Conservation (phyloP, 2,329 filamentous ascomycete genomes). For the Beauveria australis region DNA sequence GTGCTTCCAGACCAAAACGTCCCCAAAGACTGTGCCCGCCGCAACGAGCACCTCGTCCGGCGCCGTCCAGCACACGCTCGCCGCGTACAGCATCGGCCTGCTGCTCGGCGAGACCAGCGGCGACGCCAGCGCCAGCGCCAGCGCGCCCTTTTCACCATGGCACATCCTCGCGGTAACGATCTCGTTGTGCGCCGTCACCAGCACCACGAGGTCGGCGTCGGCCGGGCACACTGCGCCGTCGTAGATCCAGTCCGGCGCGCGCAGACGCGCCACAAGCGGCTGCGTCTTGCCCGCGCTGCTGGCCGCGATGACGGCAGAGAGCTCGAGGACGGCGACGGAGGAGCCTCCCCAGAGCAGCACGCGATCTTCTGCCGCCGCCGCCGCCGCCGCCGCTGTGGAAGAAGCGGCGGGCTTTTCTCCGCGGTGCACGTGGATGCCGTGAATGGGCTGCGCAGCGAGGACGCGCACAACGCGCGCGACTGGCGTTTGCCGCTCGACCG, state of each 20-base stretch:
- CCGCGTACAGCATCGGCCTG: conserved; percentile 79
- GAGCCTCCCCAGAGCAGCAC: conserved; percentile 65
- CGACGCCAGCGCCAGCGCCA: conserved; percentile 45
- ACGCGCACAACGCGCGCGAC: conserved; percentile 39
- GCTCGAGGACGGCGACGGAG: conserved; percentile 33
- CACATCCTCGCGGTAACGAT: conserved; percentile 41
- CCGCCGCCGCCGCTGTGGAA: no score
- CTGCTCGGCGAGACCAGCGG: conserved; percentile 45
- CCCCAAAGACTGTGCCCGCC: conserved; percentile 88
- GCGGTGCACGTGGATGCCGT: conserved; percentile 53
- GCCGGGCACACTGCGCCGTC: conserved; percentile 50
- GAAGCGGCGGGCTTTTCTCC: neutral
- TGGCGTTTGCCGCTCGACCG: neutral
- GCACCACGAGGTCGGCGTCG: conserved; percentile 37
- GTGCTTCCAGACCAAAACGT: conserved; percentile 84
- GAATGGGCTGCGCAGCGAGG: conserved; percentile 63
- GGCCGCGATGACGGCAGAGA: neutral
- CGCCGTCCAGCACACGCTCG: conserved; percentile 59
- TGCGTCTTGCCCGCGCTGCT: neutral
- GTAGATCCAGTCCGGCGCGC: conserved; percentile 69
- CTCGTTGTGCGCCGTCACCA: conserved; percentile 85
- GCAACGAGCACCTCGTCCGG: conserved; percentile 60
- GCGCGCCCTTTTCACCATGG: conserved; percentile 22
- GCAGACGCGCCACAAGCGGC: conserved; percentile 27
- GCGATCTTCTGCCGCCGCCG: conserved; percentile 12